These are phyloP conservation scores for Tylopilus intermedius DNA, from an alignment of 768 basidiomycete genomes.

Conservation along the genomic window DNA sequence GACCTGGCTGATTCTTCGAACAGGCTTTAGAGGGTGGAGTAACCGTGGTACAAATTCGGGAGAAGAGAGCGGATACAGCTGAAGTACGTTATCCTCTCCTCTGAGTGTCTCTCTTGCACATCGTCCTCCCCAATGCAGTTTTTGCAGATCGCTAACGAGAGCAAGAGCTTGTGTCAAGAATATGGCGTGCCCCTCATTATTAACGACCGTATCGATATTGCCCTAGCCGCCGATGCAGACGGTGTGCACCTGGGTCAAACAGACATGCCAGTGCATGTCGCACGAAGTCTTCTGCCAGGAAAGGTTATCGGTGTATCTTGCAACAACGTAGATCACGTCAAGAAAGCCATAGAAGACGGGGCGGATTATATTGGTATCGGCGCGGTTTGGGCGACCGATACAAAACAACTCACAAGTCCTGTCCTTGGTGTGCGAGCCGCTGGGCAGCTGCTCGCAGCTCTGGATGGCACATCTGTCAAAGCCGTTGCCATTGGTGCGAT, in stretches of 20 bases:
- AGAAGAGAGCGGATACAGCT: conserved; percentile 76
- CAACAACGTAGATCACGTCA: conserved; percentile 61
- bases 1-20: not conserved
- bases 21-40: conserved; percentile 84
- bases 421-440: conserved; percentile 71
- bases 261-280: conserved; percentile 70
- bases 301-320: conserved; percentile 81
- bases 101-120: not conserved
- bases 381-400: conserved; percentile 74
- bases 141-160: conserved; percentile 62
- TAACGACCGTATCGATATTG: conserved; percentile 85
- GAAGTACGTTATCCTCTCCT: conserved; percentile 49
- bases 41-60: conserved; percentile 84
- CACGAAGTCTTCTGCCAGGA: conserved; percentile 56
- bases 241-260: conserved; percentile 90
- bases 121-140: conserved; percentile 45
- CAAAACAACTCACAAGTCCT: conserved; percentile 65
- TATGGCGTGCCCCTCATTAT: conserved; percentile 82
- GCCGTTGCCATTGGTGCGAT: conserved; percentile 81
- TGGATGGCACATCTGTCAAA: conserved; percentile 61
- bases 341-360: conserved; percentile 53
- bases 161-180: conserved; percentile 67
- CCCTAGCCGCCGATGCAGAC: conserved; percentile 65
- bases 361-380: conserved; percentile 90
- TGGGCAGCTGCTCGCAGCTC: conserved; percentile 55